Conservation (phyloP, 73 alveolate genomes). For the Durusdinium trenchii region DNA sequence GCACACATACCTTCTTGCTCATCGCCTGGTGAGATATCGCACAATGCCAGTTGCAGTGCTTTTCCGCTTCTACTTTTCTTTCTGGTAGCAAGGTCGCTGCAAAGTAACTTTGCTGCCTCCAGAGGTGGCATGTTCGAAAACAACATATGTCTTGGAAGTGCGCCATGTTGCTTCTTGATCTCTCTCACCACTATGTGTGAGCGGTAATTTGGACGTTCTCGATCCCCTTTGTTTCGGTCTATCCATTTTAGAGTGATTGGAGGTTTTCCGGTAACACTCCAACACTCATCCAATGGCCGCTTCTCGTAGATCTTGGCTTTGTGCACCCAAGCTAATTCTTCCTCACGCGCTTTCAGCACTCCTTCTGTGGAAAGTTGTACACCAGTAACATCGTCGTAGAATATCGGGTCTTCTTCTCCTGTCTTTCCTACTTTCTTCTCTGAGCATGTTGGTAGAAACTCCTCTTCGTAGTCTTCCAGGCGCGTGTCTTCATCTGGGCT, state of each 20-base stretch:
- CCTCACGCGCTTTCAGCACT: background rate
- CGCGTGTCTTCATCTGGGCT: background rate
- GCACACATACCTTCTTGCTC: background rate
- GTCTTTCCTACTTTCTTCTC: background rate
- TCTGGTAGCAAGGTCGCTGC: background rate
- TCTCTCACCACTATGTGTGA: background rate
- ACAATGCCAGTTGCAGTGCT: background rate
- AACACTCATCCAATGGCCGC: background rate
- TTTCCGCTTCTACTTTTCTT: background rate
- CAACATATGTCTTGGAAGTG: background rate
- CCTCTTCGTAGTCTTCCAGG: constrained; percentile 1
- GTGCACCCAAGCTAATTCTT: background rate
- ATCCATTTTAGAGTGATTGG: constrained; percentile 61
- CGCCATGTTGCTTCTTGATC: background rate
- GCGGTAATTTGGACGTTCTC: background rate
- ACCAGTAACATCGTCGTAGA: background rate
- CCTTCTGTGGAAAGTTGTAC: background rate
- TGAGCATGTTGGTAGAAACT: background rate
- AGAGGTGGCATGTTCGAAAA: background rate
- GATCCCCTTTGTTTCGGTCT: constrained; percentile 43
- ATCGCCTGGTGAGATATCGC: background rate
- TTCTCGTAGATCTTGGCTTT: background rate
- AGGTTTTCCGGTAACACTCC: background rate
- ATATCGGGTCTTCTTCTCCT: background rate
- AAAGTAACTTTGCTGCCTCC: background rate